Evolutionary conservation across 441 rosid genomes (phyloP).

Genomic region (Manihot esculenta): DNA sequence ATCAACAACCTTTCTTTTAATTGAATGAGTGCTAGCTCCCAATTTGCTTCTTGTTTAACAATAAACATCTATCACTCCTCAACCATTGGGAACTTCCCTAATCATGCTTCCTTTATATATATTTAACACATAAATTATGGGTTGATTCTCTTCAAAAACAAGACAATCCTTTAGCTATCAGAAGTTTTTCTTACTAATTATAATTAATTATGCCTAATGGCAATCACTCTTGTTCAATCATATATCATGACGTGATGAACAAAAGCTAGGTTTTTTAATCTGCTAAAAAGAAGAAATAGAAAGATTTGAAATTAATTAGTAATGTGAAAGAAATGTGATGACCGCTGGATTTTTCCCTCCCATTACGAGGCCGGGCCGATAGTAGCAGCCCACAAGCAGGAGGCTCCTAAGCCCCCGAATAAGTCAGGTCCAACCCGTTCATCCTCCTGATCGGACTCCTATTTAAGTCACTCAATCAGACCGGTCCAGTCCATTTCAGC

Average conservation of each 20-base stretch:
- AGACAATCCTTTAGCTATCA: constrained; percentile 19
- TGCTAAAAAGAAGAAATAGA: constrained; percentile 14
- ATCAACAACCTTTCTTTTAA: constrained; percentile 18
- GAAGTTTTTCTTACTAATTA: background rate
- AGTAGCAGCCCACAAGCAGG: too few relatives aligned
- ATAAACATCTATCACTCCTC: constrained; percentile 22
- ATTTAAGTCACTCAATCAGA: too few relatives aligned
- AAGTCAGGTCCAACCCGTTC: too few relatives aligned
- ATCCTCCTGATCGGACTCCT: too few relatives aligned
- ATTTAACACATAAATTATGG: constrained; percentile 6
- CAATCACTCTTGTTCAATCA: too few relatives aligned
- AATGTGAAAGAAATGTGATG: too few relatives aligned
- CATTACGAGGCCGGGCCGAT: too few relatives aligned
- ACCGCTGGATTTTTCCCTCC: too few relatives aligned
- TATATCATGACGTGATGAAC: constrained; percentile 11
- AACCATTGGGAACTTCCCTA: constrained; percentile 1
- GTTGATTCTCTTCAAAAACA: constrained; percentile 35
- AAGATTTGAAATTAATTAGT: constrained; percentile 20
- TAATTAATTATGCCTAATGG: background rate
- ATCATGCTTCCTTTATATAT: constrained; percentile 20
- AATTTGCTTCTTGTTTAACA: constrained; percentile 20
- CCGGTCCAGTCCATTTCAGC: too few relatives aligned
- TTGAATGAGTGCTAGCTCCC: too few relatives aligned
- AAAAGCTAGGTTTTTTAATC: too few relatives aligned
- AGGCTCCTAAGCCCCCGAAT: too few relatives aligned